Conservation (phyloP, 352 stramenopile species). For the Phytophthora foliorum region DNA sequence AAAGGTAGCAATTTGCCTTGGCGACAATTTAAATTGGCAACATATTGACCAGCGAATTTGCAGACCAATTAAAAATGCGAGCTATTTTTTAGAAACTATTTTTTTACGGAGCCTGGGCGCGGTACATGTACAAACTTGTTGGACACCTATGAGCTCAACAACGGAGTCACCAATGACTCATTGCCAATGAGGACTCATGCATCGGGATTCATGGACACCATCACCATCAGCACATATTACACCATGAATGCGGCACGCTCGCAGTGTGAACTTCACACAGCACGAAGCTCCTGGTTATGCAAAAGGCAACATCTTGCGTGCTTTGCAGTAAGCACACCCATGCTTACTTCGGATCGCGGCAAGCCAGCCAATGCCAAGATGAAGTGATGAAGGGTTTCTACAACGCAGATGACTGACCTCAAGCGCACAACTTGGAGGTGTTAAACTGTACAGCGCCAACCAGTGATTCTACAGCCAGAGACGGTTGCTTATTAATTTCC, state of each 20-base stretch:
- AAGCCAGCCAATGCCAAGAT: neutral
- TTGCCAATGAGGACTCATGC: neutral
- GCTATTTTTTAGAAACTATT: no score
- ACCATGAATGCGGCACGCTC: no score
- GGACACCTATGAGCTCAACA: no score
- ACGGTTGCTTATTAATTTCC: constrained; percentile 7
- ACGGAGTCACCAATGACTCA: neutral
- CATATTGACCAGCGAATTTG: no score
- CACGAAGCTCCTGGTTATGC: constrained; percentile 22
- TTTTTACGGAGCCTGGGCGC: no score
- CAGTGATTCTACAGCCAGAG: constrained; percentile 7
- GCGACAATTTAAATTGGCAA: no score
- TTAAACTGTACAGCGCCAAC: constrained; percentile 17
- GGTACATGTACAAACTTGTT: no score
- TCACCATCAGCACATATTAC: neutral
- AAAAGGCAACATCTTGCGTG: constrained; percentile 28
- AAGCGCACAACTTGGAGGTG: constrained; percentile 25
- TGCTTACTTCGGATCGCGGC: constrained; percentile 16
- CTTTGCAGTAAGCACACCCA: constrained; percentile 23
- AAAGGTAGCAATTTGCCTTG: no score
- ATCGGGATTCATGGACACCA: neutral
- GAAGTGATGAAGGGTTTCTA: neutral
- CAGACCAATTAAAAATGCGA: no score
- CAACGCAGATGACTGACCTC: constrained; percentile 13
- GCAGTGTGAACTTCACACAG: neutral